Evolutionary conservation across 1,284 basidiomycete species (phyloP).

Genomic region (Heterobasidion occidentale): DNA sequence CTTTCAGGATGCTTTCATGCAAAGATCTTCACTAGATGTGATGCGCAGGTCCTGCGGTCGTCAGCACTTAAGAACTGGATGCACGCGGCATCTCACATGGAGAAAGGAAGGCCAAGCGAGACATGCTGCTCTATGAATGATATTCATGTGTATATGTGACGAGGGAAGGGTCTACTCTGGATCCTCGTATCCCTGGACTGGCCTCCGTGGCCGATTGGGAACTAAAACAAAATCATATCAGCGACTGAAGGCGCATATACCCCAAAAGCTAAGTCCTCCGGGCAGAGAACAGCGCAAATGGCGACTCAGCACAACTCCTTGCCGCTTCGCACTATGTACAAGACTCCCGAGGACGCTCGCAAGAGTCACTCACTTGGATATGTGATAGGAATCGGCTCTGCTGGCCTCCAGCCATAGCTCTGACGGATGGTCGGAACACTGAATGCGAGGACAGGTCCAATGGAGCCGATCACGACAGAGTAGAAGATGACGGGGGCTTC

Average conservation of each 20-base stretch:
- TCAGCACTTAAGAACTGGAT: too few species aligned
- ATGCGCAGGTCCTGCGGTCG: too few species aligned
- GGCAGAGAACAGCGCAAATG: too few species aligned
- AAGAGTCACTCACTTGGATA: conserved; percentile 69
- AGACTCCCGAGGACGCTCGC: not conserved
- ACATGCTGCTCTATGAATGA: too few species aligned
- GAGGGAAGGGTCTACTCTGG: not conserved
- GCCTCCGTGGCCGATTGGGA: conserved; percentile 39
- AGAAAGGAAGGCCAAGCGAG: too few species aligned
- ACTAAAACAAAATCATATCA: conserved; percentile 23
- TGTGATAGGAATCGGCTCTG: conserved; percentile 73
- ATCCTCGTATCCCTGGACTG: conserved; percentile 45
- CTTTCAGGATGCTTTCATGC: too few species aligned
- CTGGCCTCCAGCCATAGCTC: conserved; percentile 62
- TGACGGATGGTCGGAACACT: conserved; percentile 73
- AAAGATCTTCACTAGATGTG: too few species aligned
- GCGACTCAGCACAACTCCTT: not conserved
- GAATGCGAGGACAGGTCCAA: conserved; percentile 55
- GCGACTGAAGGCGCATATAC: not conserved
- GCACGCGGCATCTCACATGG: too few species aligned
- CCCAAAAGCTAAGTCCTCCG: not conserved
- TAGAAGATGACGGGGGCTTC: conserved; percentile 92
- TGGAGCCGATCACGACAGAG: conserved; percentile 68
- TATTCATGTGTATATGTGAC: too few species aligned
- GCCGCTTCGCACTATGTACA: not conserved